phyloP scores from a whole-genome alignment of 108 stramenopile species.

The Pinguiococcus pyrenoidosus region DNA sequence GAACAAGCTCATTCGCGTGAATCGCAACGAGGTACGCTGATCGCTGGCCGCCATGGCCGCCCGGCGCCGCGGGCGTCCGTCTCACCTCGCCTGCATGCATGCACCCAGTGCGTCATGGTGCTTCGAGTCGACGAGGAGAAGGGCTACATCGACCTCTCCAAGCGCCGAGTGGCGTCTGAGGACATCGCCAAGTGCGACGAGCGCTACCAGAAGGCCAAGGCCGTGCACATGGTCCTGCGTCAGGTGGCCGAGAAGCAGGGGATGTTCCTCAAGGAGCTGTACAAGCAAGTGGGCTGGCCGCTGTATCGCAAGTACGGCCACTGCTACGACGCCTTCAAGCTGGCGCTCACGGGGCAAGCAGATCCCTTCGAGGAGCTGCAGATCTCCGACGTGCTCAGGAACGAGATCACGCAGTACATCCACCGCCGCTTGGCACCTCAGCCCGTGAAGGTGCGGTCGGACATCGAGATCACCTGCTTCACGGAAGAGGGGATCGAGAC shows the following conservation, averaged over 20 bases:
- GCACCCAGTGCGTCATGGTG: too few relatives aligned
- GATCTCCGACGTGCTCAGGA: slow-evolving; percentile 28
- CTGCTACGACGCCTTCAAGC: slow-evolving; percentile 94
- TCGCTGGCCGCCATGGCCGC: too few relatives aligned
- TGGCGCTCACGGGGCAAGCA: slow-evolving; percentile 50
- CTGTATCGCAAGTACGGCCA: slow-evolving; percentile 90
- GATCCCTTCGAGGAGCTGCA: slow-evolving; percentile 34
- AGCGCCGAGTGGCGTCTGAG: slow-evolving; percentile 91
- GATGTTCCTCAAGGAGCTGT: slow-evolving; percentile 73
- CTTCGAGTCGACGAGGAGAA: slow-evolving; percentile 96
- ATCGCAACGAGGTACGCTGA: slow-evolving; percentile 93
- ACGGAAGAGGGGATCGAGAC: slow-evolving; percentile 97
- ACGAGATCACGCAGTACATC: slow-evolving; percentile 46
- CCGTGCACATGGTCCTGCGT: slow-evolving; percentile 80
- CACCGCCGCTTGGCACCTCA: slow-evolving; percentile 76
- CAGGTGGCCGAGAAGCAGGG: slow-evolving; percentile 84
- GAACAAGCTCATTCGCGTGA: slow-evolving; percentile 96
- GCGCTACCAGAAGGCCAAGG: slow-evolving; percentile 76
- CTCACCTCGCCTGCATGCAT: too few relatives aligned
- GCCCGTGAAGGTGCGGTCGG: slow-evolving; percentile 94
- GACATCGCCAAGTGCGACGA: slow-evolving; percentile 95
- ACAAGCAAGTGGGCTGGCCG: slow-evolving; percentile 92
- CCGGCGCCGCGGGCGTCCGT: too few relatives aligned
- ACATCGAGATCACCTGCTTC: slow-evolving; percentile 97
- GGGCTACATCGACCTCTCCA: slow-evolving; percentile 98